Percentiles rank a stretch among this genome's conserved stretches.
Conservation (phyloP, 192 early-diverging fungal genomes). For the Podila horticola region DNA sequence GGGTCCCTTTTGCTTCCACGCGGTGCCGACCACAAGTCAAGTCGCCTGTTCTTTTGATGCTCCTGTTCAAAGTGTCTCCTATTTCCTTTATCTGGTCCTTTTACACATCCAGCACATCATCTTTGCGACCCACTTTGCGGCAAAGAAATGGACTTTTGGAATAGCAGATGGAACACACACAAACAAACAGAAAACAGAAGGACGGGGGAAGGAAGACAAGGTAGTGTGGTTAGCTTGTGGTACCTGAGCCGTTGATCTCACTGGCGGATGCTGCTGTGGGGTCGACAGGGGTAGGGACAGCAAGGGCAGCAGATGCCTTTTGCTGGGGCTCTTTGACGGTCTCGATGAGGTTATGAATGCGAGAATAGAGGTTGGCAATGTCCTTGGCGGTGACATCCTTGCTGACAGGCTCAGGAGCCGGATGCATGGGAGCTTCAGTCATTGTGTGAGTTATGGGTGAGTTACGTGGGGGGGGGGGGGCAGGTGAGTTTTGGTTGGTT, state of each 20-base stretch:
- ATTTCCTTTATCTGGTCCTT: too few species aligned
- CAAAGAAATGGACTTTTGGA: too few species aligned
- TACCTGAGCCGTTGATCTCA: slow-evolving; percentile 5
- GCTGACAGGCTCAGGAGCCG: slow-evolving; percentile 28
- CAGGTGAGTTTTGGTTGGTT: too few species aligned
- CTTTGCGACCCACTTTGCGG: too few species aligned
- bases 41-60: too few species aligned
- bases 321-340: slow-evolving; percentile 56
- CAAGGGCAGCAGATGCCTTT: slow-evolving; percentile 38
- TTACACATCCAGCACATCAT: too few species aligned
- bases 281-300: slow-evolving; percentile 3
- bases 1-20: too few species aligned
- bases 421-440: slow-evolving; percentile 41
- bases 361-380: slow-evolving; percentile 59
- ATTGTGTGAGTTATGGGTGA: slow-evolving; percentile 8
- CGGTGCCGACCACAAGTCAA: too few species aligned
- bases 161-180: neutral
- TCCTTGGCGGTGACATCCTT: slow-evolving; percentile 59
- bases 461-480: neutral
- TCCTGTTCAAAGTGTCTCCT: too few species aligned
- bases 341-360: slow-evolving; percentile 58
- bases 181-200: neutral
- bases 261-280: neutral
- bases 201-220: neutral
- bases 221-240: neutral